Base-by-base conservation (phyloP, 2,329 filamentous ascomycete genomes). In the Chaetothyriales sp. region DNA sequence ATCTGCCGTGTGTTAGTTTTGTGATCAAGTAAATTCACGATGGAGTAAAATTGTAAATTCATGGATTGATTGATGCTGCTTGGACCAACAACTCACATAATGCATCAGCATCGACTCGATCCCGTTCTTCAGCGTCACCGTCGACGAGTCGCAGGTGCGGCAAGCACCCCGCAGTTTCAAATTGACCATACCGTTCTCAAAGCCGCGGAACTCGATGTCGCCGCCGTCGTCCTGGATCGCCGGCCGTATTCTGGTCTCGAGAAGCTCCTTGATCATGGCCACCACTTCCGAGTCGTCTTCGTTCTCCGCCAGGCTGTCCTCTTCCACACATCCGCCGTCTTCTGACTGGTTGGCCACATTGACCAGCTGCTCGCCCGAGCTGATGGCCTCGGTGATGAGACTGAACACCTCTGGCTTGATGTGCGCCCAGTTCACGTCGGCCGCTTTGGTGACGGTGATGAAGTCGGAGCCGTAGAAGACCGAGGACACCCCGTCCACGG, bases 41-140 rank as follows among this genome's bases (percentile, higher is more conserved):
- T n/a, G n/a, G n/a, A n/a, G n/a, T n/a, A n/a, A n/a, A n/a, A n/a
- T n/a, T n/a, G n/a, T n/a, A n/a, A n/a, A n/a, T 49, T 47, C 18
- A 20, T n/a, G 18, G 8, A 18, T 12, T 12, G n/a, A n/a, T n/a
- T n/a, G n/a, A n/a, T 22, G 45, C 10, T 20, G 18, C 18, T 36
- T 45, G 20, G 26, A 47, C 2, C 3, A n/a, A n/a, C n/a, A n/a
- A 79, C 83, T 77, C 68, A 88, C 84, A 67, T 92, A 92, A 67
- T 90, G 86, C 86, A 95, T 95, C 65, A 96, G 68, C 92, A 98
- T 96, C 58, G 86, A 86, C 75, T 98, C 92, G 60, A 98, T 98
- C 5, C 92, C 92, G 65, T 93, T 96, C 75, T 94, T 95, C 59
- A 98, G 69, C 26, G 92, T 98, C 36, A 95, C 89, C 0, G 92